Base-by-base conservation (phyloP, 2,329 filamentous ascomycete genomes). In the Huntiella savannae region DNA sequence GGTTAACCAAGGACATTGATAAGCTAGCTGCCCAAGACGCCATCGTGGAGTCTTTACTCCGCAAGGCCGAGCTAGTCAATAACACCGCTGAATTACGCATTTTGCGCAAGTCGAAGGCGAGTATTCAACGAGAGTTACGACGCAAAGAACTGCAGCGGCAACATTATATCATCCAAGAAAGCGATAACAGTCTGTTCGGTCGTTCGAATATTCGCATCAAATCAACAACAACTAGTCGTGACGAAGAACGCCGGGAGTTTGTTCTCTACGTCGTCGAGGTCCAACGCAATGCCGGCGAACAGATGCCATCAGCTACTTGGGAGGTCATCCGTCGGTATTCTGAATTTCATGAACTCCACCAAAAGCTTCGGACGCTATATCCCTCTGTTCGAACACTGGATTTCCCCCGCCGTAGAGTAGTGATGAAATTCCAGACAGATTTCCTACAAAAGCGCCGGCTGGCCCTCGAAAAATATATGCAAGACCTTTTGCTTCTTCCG, bases 281-380 rank as follows among this genome's bases (percentile, higher is more conserved):
- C 3, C 79, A 82, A 54, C 73, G 88, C 49, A 80, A 87, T 55
- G 86, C 87, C 2, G 88, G 87, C 12, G 88, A 96, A 57, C 84
- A 93, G 60, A 93, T 96, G 82, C 83, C 87, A 3, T 85, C 88
- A n/a, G 88, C 88, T 0, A 82, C 83, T 3, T 98, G 91, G 91
- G 76, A 80, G 11, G 77, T 98, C 38, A 82, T 84, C n/a, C 75
- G 88, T 48, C 75, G 91, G 53, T 98, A 98, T 59, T 94, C 86
- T 63, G 88, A 96, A 60, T 98, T 98, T 56, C 86, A 93, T 55
- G 87, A 95, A 52, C 73, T 98, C 13, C 85, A 98, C 58, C 91
- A 95, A 58, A 81, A 80, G 47, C 70, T 98, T 19, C 79, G 91
- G 45, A 72, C 78, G 35, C 76, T 81, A 51, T 98, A 95, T 55